Evolutionary conservation across 306 rosid genomes (phyloP), one percentile per base, ranked within the genome.

Genomic region (Fragaria iinumae): DNA sequence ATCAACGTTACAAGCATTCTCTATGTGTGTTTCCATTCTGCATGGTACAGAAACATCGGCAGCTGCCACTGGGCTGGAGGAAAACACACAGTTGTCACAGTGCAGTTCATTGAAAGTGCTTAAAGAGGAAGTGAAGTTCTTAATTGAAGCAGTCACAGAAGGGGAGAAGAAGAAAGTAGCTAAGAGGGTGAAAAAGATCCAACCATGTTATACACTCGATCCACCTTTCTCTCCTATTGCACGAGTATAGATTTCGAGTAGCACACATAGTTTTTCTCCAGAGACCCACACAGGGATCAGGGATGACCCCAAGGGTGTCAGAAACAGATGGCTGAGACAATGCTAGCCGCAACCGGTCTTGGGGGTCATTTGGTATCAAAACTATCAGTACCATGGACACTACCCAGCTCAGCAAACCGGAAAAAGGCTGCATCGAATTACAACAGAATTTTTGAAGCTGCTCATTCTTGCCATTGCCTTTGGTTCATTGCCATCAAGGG

Each of bases 171-270:
- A 78, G 79, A 78, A 76, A 39, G 81, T 25, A 72, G 65, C 81
- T 27, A 92, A 85, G 84, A 84, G 80, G 77, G 88, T 70, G 50
- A 91, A 88, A 79, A 81, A 89, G 78, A 83, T 83, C 77, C 93
- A 90, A 47, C 82, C 84, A 63, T 84, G 88, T n/a, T 92, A 80
- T 59, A 82, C 86, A 75, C 69, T 82, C 39, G 90, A 96, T 59
- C 96, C 97, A 0, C 92, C 97, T 6, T 92, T 91, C 79, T 96
- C 97, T 77, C 99, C 99, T 17, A 85, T 96, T 56, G 82, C 99
- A 2, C 77, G 98, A 62, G 98, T 89, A 52, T 80, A 75, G 84
- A 38, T 44, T 75, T 75, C 57, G 23, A 70, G 25, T 55, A 49
- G 69, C 86, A 36, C 55, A 50, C 67, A 39, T 68, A 10, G 49